phyloP scores from a whole-genome alignment of 2,329 filamentous ascomycete genomes.

The Ambrosiella beaveri region DNA sequence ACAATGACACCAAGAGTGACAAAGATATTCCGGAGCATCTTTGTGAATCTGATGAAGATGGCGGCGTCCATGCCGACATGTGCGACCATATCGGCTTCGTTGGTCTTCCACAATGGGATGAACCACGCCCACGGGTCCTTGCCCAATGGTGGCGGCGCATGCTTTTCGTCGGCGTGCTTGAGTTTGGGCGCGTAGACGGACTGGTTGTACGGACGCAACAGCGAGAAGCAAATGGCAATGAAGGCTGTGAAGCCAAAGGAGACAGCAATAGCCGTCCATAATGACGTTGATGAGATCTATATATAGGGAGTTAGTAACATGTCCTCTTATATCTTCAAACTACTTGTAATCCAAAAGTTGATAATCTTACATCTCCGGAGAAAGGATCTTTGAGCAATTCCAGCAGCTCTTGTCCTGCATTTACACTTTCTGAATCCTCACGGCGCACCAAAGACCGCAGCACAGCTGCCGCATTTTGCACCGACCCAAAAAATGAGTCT shows the following conservation, averaged over 20 bases:
- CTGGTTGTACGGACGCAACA: constrained; percentile 78
- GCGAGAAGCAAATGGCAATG: constrained; percentile 67
- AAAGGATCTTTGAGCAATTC: constrained; percentile 35
- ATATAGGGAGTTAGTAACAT: constrained; percentile 4
- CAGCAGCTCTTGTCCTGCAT: constrained; percentile 28
- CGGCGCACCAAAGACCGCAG: constrained; percentile 5
- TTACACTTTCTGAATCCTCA: constrained; percentile 13
- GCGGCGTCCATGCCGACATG: constrained; percentile 81
- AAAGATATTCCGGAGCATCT: constrained; percentile 90
- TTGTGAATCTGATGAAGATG: constrained; percentile 71
- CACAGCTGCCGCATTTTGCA: neutral
- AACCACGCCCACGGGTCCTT: constrained; percentile 85
- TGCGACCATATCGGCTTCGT: constrained; percentile 60
- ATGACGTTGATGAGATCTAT: constrained; percentile 28
- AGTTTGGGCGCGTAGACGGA: constrained; percentile 88
- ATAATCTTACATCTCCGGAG: constrained; percentile 24
- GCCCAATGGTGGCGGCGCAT: constrained; percentile 71
- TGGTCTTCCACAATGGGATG: constrained; percentile 56
- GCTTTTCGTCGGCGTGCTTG: constrained; percentile 80
- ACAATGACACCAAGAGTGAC: constrained; percentile 53
- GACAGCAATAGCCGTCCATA: constrained; percentile 64
- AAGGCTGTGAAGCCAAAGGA: constrained; percentile 59
- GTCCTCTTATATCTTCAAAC: neutral
- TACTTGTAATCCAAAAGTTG: neutral
- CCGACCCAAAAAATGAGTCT: neutral